phyloP scores from a whole-genome alignment of 495 filamentous ascomycete genomes.

The Penicillium cataractarum region DNA sequence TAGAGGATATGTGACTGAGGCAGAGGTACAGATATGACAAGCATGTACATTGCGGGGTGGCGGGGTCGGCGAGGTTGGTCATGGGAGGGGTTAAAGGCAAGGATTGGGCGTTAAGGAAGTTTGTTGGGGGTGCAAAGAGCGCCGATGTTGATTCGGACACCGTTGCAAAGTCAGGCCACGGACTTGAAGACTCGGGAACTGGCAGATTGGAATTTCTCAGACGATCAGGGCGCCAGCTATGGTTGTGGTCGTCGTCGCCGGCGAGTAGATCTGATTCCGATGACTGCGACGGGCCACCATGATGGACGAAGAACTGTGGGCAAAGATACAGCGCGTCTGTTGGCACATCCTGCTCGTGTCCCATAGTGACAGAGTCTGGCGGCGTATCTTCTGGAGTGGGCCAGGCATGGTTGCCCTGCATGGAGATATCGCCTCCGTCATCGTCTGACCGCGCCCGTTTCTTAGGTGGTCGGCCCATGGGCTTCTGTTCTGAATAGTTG shows the following conservation, averaged over 20 bases:
- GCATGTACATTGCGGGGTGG: constrained; percentile 41
- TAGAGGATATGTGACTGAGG: constrained; percentile 48
- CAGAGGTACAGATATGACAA: constrained; percentile 51
- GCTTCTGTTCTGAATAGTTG: constrained; percentile 52
- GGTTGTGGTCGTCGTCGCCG: constrained; percentile 33
- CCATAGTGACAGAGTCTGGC: constrained; percentile 18
- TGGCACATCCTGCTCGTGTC: constrained; percentile 6
- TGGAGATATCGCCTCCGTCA: constrained; percentile 22
- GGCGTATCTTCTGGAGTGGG: constrained; percentile 25
- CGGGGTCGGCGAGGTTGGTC: constrained; percentile 26
- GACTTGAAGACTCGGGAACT: constrained; percentile 36
- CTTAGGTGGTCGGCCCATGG: constrained; percentile 53
- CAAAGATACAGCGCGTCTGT: constrained; percentile 31
- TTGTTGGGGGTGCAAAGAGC: constrained; percentile 32
- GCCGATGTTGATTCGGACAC: constrained; percentile 43
- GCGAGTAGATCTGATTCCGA: constrained; percentile 28
- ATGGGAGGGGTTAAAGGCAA: constrained; percentile 34
- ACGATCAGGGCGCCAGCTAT: constrained; percentile 33
- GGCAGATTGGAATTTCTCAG: constrained; percentile 30
- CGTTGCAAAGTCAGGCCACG: constrained; percentile 51
- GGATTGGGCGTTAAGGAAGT: constrained; percentile 29
- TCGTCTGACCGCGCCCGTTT: constrained; percentile 44
- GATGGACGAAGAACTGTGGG: constrained; percentile 31
- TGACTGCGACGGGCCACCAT: constrained; percentile 15
- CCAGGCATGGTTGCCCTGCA: constrained; percentile 29